phyloP scores from a whole-genome alignment of 1,139 yeast species.

The Kodamaea sp. region DNA sequence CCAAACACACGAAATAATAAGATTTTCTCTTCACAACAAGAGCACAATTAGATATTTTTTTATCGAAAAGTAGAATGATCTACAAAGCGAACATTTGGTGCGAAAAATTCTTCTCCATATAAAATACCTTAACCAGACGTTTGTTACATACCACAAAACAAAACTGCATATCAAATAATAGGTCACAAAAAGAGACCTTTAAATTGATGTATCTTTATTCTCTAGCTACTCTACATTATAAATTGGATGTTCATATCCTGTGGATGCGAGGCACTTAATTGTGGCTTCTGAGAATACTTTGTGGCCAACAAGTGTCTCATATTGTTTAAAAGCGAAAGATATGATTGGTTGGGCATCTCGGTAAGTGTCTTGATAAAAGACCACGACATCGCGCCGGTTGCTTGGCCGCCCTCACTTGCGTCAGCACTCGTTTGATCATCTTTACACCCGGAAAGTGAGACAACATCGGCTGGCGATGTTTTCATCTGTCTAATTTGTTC shows the following conservation, averaged over 20 bases:
- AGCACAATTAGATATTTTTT: too few relatives aligned
- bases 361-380: slow-evolving; percentile 74
- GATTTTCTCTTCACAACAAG: too few relatives aligned
- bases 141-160: too few relatives aligned
- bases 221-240: slow-evolving; percentile 9
- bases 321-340: slow-evolving; percentile 71
- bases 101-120: too few relatives aligned
- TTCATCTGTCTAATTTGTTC: slow-evolving; percentile 47
- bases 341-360: slow-evolving; percentile 68
- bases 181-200: too few relatives aligned
- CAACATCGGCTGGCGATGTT: slow-evolving; percentile 85
- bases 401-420: slow-evolving; percentile 69
- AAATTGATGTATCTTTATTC: too few relatives aligned
- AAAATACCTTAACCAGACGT: too few relatives aligned
- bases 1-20: too few relatives aligned
- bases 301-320: slow-evolving; percentile 67
- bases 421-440: slow-evolving; percentile 83
- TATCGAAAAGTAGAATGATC: too few relatives aligned
- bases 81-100: too few relatives aligned
- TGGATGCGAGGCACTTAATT: slow-evolving; percentile 80
- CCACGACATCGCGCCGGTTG: slow-evolving; percentile 95
- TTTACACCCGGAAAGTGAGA: slow-evolving; percentile 85
- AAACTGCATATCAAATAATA: too few relatives aligned
- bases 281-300: slow-evolving; percentile 86
- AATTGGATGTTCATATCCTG: slow-evolving; percentile 58